Percentiles rank a stretch among this genome's conserved stretches.
These are phyloP conservation scores for Xylaria arbuscula DNA, from an alignment of 2,329 filamentous ascomycete genomes.

Conservation along the genomic window DNA sequence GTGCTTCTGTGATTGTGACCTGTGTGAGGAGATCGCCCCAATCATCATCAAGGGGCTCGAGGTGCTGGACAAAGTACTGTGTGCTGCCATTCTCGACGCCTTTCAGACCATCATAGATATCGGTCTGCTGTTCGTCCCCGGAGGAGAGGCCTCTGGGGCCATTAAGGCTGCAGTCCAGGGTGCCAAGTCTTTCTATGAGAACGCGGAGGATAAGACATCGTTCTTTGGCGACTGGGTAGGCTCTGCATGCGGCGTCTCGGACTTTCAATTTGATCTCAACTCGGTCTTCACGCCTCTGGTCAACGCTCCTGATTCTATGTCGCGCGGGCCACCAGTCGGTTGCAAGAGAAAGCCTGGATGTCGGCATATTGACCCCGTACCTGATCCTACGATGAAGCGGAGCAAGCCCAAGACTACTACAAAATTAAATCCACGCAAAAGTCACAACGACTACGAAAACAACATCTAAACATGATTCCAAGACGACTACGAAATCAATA, in stretches of 20 bases:
- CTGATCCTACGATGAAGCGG: neutral
- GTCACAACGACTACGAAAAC: too few species aligned
- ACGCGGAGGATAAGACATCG: neutral
- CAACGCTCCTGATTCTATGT: neutral
- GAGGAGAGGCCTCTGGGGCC: neutral
- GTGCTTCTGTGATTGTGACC: neutral
- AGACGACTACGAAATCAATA: neutral
- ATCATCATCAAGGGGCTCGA: neutral
- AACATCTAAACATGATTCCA: too few species aligned
- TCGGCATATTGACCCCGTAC: neutral
- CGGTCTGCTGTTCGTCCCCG: neutral
- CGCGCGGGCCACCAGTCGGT: neutral
- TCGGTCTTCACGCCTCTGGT: neutral
- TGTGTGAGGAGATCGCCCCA: neutral
- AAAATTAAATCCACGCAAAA: too few species aligned
- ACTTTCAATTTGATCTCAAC: neutral
- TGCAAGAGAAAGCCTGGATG: neutral
- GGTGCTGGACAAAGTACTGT: neutral
- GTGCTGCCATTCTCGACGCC: neutral
- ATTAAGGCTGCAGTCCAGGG: neutral
- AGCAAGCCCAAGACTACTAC: neutral
- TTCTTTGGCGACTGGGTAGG: neutral
- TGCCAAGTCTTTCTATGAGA: neutral
- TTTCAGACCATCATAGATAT: neutral
- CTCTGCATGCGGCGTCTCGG: neutral